Evolutionary conservation across 805 yeast species (phyloP).

Genomic region (Teunomyces pallodes): DNA sequence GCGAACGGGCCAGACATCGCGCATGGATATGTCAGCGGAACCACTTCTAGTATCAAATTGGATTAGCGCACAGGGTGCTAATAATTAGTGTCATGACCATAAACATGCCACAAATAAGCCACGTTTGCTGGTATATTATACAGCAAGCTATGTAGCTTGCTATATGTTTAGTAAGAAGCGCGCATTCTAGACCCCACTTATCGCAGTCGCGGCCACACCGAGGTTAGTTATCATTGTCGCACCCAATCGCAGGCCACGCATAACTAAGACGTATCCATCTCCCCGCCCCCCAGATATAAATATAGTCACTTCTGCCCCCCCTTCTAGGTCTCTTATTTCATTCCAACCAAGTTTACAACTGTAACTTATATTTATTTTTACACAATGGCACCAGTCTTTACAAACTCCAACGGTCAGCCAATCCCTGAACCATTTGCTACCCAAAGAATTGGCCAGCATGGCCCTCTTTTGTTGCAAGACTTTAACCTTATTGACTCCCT

Average conservation of each 20-base stretch:
- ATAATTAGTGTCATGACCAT: too few relatives aligned
- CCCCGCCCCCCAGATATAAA: slow-evolving; percentile 1
- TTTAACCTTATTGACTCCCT: slow-evolving; percentile 53
- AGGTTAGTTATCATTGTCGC: slow-evolving; percentile 1
- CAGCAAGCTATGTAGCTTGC: too few relatives aligned
- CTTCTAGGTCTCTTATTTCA: background rate
- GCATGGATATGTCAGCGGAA: background rate
- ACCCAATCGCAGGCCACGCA: slow-evolving; percentile 2
- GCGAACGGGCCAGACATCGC: background rate
- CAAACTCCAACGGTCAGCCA: slow-evolving; percentile 78
- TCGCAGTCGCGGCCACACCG: background rate
- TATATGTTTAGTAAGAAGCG: background rate
- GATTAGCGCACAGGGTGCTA: too few relatives aligned
- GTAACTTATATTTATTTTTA: background rate
- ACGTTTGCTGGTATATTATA: too few relatives aligned
- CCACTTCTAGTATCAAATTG: background rate
- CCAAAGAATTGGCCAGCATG: slow-evolving; percentile 52
- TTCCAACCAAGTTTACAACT: background rate
- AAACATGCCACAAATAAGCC: too few relatives aligned
- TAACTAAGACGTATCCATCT: background rate
- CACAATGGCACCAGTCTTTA: slow-evolving; percentile 55
- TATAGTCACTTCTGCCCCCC: background rate
- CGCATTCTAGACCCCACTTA: background rate
- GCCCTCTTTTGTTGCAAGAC: slow-evolving; percentile 61
- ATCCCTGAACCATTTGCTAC: slow-evolving; percentile 63